A percentile compares a stretch with the other conserved stretches of the same genome.
These are phyloP conservation scores for Hirschioporus abietinus DNA, from an alignment of 768 basidiomycete species.

Conservation along the genomic window DNA sequence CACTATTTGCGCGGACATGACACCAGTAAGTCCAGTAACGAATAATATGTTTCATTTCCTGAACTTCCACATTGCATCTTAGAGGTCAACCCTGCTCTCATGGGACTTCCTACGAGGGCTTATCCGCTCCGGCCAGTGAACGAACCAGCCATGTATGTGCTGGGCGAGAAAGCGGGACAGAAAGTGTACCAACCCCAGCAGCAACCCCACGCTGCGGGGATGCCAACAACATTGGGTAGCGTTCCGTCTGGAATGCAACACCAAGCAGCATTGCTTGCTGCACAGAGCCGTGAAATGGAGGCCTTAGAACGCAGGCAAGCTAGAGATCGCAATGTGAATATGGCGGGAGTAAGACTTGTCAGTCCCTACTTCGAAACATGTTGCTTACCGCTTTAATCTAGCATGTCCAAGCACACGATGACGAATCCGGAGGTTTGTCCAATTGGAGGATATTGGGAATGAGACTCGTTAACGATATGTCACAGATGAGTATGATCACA, in stretches of 20 bases:
- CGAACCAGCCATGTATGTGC: conserved; percentile 64
- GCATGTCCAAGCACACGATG: conserved; percentile 39
- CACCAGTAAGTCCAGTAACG: conserved; percentile 42
- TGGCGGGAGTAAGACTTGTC: conserved; percentile 18
- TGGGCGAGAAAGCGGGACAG: conserved; percentile 70
- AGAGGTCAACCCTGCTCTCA: conserved; percentile 57
- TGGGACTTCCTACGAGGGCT: conserved; percentile 56
- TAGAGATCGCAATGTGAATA: conserved; percentile 40
- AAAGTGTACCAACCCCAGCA: conserved; percentile 40
- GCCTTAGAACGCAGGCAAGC: conserved; percentile 52
- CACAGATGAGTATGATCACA: conserved; percentile 60
- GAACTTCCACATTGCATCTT: not conserved
- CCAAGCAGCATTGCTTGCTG: conserved; percentile 64
- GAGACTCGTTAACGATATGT: conserved; percentile 6
- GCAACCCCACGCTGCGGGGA: not conserved
- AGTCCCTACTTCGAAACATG: not conserved
- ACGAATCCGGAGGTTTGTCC: conserved; percentile 58
- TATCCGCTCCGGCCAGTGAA: conserved; percentile 67
- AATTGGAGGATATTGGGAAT: conserved; percentile 12
- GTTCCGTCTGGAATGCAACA: conserved; percentile 13
- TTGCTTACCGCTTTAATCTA: conserved; percentile 23
- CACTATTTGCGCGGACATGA: conserved; percentile 68
- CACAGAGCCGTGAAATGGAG: conserved; percentile 71
- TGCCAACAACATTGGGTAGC: conserved; percentile 5
- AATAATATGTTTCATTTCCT: not conserved